Percentiles rank a stretch among this genome's conserved stretches.
Conservation (phyloP, 2,329 filamentous ascomycete genomes). For the Alternaria gansuensis region DNA sequence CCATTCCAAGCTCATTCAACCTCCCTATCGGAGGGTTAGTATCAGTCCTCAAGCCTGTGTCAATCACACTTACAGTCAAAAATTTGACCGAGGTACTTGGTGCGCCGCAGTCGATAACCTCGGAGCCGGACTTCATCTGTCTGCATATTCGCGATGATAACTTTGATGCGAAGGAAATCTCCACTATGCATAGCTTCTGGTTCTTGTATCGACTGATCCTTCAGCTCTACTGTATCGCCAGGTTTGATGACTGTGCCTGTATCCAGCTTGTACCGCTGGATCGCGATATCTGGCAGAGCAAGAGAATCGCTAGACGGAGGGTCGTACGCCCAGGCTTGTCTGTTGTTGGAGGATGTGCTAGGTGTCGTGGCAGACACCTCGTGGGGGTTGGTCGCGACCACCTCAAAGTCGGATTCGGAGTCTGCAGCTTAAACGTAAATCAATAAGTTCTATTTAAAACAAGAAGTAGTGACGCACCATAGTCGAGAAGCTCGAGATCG, state of each 20-base stretch:
- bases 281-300: neutral
- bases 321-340: neutral
- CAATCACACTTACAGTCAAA: conserved; percentile 30
- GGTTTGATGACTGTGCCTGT: conserved; percentile 9
- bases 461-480: neutral
- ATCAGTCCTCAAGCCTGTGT: neutral
- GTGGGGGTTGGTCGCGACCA: neutral
- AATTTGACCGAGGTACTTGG: conserved; percentile 26
- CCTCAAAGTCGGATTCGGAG: conserved; percentile 1
- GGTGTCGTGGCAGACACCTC: neutral
- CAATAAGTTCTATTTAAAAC: neutral
- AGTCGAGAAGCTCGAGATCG: conserved; percentile 4
- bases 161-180: conserved; percentile 36
- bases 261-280: neutral
- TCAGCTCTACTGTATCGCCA: conserved; percentile 32
- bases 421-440: neutral
- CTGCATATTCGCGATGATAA: conserved; percentile 28
- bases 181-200: conserved; percentile 21
- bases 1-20: conserved; percentile 20
- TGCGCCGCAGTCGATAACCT: conserved; percentile 32
- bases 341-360: neutral
- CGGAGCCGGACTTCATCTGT: conserved; percentile 30
- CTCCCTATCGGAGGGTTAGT: conserved; percentile 26
- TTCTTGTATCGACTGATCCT: conserved; percentile 6
- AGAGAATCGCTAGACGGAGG: neutral